Base-by-base conservation (phyloP, 2,329 filamentous ascomycete genomes). In the Drechslerella coelobrocha region DNA sequence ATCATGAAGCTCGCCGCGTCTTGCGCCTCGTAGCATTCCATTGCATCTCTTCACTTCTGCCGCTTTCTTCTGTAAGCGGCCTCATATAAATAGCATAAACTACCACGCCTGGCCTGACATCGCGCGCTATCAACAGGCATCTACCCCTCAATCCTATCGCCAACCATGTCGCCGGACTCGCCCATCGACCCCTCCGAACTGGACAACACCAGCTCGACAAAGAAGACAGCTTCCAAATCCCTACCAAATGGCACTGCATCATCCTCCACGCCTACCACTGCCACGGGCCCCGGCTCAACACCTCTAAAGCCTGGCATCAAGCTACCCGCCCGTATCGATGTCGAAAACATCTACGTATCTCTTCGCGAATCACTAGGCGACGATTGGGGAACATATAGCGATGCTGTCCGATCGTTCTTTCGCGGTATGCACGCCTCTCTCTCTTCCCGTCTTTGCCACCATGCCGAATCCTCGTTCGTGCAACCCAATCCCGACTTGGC, bases 391-490 rank as follows among this genome's bases (percentile, higher is more conserved):
- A 47, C 68, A 21, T 72, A 72, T 27, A 72, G 61, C 55, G 68
- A 72, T 56, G 68, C 68, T 21, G 68, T 72, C 9, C 60, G 68
- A 4, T 72, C 65, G 47, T 65, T 74, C 61, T 73, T 72, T 72
- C 68, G 68, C 54, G 68, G 68, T 72, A 66, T 23, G 23, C n/a
- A 24, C 48, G 71, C 19, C 73, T 39, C 57, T 59, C 55, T 27
- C 60, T 37, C 51, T 19, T 54, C 21, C 56, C 23, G 19, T 23
- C 26, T 60, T 68, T 60, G 50, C 69, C 54, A 73, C 53, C 60
- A 68, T n/a, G 6, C 29, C 29, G 29, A 50, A 65, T 55, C 60
- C 57, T 37, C 43, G 17, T 31, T 41, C 50, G 50, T 55, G 26
- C 29, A 31, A 31, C 29, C 6, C 6, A 31, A 12, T 2, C 12